Conservation (phyloP, 2,329 filamentous ascomycete species). For the Anthostomella pinea region DNA sequence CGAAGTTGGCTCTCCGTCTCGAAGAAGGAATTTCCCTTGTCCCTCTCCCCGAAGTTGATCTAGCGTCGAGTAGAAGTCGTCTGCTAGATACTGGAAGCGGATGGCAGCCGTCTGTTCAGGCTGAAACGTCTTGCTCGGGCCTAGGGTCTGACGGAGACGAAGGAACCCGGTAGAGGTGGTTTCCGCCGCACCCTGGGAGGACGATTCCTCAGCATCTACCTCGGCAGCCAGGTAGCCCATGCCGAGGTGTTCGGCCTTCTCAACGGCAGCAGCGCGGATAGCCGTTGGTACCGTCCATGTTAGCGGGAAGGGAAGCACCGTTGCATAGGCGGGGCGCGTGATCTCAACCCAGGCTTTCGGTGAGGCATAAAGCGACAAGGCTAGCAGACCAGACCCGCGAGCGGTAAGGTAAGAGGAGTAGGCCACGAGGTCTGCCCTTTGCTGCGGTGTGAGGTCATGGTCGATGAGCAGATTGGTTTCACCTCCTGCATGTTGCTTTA, state of each 20-base stretch:
- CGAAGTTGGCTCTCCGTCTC: conserved; percentile 44
- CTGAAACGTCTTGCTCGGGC: conserved; percentile 46
- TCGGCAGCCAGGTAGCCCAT: conserved; percentile 67
- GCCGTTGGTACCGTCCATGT: conserved; percentile 82
- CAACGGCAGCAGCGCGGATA: conserved; percentile 67
- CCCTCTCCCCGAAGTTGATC: conserved; percentile 58
- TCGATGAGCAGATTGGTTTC: conserved; percentile 34
- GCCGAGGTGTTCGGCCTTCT: conserved; percentile 66
- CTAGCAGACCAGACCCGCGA: conserved; percentile 73
- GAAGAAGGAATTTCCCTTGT: conserved; percentile 55
- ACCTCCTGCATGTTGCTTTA: conserved; percentile 36
- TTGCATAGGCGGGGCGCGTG: conserved; percentile 78
- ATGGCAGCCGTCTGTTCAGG: conserved; percentile 73
- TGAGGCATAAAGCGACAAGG: conserved; percentile 86
- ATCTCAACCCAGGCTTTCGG: conserved; percentile 78
- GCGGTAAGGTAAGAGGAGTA: conserved; percentile 69
- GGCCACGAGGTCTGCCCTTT: conserved; percentile 48
- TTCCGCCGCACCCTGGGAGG: conserved; percentile 31
- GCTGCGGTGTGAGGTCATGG: conserved; percentile 35
- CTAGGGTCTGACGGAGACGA: conserved; percentile 29
- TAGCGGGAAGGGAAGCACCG: conserved; percentile 78
- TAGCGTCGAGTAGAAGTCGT: conserved; percentile 69
- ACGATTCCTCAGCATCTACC: conserved; percentile 34
- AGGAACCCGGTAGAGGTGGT: conserved; percentile 34
- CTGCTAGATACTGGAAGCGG: conserved; percentile 69